A percentile compares a stretch with the other conserved stretches of the same genome.
Conservation (phyloP, 352 stramenopile species). For the Pythium periplocum region DNA sequence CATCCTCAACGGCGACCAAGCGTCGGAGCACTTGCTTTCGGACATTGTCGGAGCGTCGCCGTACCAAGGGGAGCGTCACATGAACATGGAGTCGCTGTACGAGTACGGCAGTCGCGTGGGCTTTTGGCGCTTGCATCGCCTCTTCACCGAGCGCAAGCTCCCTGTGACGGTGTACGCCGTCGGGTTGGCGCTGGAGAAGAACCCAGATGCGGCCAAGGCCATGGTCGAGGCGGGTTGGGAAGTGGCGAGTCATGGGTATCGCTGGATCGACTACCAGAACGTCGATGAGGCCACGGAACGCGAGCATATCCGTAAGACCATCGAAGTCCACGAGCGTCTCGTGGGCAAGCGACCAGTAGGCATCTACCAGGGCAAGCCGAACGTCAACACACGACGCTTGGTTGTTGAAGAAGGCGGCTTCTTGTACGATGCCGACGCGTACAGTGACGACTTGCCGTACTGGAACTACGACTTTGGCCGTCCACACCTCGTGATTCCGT, state of each 20-base stretch:
- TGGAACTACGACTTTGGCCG: conserved; percentile 88
- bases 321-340: conserved; percentile 89
- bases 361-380: conserved; percentile 96
- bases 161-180: conserved; percentile 93
- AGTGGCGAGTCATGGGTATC: conserved; percentile 91
- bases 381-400: conserved; percentile 87
- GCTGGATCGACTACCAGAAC: conserved; percentile 96
- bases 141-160: conserved; percentile 86
- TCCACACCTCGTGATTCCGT: conserved; percentile 94
- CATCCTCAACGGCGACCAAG: conserved; percentile 84
- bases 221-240: conserved; percentile 94
- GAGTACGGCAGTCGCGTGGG: conserved; percentile 93
- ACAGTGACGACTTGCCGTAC: conserved; percentile 95
- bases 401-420: conserved; percentile 93
- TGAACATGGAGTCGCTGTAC: conserved; percentile 96
- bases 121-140: conserved; percentile 93
- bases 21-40: conserved; percentile 89
- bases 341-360: conserved; percentile 87
- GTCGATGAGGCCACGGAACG: conserved; percentile 88
- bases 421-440: conserved; percentile 94
- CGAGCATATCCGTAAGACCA: conserved; percentile 90
- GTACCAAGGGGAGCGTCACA: conserved; percentile 67
- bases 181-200: conserved; percentile 93
- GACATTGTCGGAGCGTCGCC: conserved; percentile 88
- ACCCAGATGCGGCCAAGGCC: conserved; percentile 81